Evolutionary conservation across 805 yeast species (phyloP), one percentile per base, ranked within the genome.

Genomic region (Komagataella pseudopastoris): DNA sequence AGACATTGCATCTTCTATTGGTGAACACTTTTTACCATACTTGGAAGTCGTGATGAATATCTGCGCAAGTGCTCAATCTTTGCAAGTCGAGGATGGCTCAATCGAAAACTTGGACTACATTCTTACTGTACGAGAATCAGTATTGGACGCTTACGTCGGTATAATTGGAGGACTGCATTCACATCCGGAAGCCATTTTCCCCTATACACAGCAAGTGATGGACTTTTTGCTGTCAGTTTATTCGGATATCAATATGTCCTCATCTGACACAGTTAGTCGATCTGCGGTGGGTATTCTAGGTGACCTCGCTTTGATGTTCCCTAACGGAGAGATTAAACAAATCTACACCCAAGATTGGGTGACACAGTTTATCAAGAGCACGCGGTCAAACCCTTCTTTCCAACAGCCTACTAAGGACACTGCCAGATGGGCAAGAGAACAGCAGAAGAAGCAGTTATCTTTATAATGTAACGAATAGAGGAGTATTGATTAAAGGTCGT

Each of bases 361-460:
- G 23, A 70, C 85, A 6, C 83, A 80, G 23, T 78, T 87, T 62
- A 83, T 93, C 63, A 83, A 80, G 64, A 78, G 74, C 62, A 83
- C 90, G 20, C 79, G 93, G 66, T 61, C 78, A 51, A 83, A 82
- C 62, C 73, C 76, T 55, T 59, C 72, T 36, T 86, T 81, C 62
- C 71, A 80, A 43, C 79, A 77, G 59, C 69, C 75, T 51, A 88
- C 97, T 10, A 81, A 79, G 63, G 93, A 85, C 61, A 87, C 96
- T n/a, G 97, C 97, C 6, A 80, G 90, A 69, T 93, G 98, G 98
- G 97, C 99, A 14, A 79, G 93, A 58, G 96, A 86, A 60, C 96
- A 83, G 68, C 87, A 79, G 63, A 78, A 77, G 66, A 48, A 49
- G 47, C 51, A 50, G 50, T 17, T 45, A 23, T 22, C 22, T 45